Evolutionary conservation across 1,139 yeast species (phyloP).

Genomic region (Geotrichum australiense): DNA sequence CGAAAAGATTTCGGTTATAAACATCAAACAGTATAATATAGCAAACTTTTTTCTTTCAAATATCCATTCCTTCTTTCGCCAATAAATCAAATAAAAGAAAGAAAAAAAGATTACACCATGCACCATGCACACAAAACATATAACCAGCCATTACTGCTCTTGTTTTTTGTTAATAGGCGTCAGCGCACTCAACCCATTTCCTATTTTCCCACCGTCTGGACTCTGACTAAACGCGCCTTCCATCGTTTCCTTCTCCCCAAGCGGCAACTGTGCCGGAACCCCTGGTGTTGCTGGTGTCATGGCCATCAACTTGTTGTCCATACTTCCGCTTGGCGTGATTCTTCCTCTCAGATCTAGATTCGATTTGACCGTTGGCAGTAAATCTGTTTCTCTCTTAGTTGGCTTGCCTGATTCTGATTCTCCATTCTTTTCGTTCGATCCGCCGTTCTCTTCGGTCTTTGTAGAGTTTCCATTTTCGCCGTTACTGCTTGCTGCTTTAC

Average conservation of each 20-base stretch:
- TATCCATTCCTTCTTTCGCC: neutral
- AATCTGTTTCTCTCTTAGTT: slow-evolving; percentile 27
- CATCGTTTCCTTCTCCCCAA: slow-evolving; percentile 25
- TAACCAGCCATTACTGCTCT: too few relatives aligned
- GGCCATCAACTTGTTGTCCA: slow-evolving; percentile 16
- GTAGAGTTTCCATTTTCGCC: neutral
- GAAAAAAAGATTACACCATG: neutral
- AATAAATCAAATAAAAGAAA: neutral
- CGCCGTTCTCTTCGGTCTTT: neutral
- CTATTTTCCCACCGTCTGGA: slow-evolving; percentile 25
- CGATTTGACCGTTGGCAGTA: slow-evolving; percentile 33
- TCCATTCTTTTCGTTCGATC: neutral
- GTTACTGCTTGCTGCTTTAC: neutral
- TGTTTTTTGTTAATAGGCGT: slow-evolving; percentile 2
- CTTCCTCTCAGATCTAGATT: slow-evolving; percentile 27
- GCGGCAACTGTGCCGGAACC: slow-evolving; percentile 15
- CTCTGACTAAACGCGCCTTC: slow-evolving; percentile 33
- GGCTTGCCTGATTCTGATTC: slow-evolving; percentile 7
- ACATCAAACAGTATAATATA: neutral
- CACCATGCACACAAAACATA: too few relatives aligned
- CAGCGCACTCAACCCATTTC: slow-evolving; percentile 1
- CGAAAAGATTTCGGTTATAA: too few relatives aligned
- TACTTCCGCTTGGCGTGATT: slow-evolving; percentile 19
- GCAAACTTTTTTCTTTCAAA: neutral
- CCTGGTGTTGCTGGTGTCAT: slow-evolving; percentile 18